Conservation (phyloP, 2,329 filamentous ascomycete species). For the Mycosphaerelloides madeirae region DNA sequence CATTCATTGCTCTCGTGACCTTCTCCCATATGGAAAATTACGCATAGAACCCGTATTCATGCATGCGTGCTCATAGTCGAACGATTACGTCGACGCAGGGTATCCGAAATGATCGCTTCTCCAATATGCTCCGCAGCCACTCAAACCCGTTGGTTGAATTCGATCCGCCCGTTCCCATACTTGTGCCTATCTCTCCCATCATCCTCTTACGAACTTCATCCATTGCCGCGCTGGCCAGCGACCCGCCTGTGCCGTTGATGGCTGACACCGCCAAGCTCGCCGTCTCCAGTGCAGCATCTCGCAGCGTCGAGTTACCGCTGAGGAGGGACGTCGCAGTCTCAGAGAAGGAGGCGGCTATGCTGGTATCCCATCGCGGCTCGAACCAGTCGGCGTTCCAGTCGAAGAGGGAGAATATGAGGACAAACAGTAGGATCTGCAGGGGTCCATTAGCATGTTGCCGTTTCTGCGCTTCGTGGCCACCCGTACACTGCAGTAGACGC, state of each 20-base stretch:
- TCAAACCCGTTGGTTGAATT: constrained; percentile 67
- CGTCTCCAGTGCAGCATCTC: constrained; percentile 60
- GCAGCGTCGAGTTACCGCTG: constrained; percentile 29
- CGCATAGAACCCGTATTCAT: not conserved
- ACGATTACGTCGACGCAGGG: constrained; percentile 88
- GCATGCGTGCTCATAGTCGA: constrained; percentile 22
- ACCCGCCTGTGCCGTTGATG: constrained; percentile 65
- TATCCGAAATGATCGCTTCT: constrained; percentile 81
- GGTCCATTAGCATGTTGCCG: not conserved
- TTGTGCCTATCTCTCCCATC: constrained; percentile 42
- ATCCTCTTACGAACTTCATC: constrained; percentile 52
- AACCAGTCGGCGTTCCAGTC: constrained; percentile 93
- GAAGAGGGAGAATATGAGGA: constrained; percentile 94
- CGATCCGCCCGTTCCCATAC: constrained; percentile 37
- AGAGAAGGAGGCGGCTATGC: constrained; percentile 24
- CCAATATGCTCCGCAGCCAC: constrained; percentile 78
- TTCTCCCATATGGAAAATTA: not conserved
- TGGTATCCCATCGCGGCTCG: constrained; percentile 56
- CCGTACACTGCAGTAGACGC: constrained; percentile 69
- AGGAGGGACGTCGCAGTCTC: constrained; percentile 34
- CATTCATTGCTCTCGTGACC: constrained; percentile 3
- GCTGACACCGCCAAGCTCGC: constrained; percentile 46
- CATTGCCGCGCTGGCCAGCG: constrained; percentile 62
- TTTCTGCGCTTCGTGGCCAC: not conserved
- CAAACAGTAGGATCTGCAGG: constrained; percentile 68